A percentile compares a stretch with the other conserved stretches of the same genome.
Conservation (phyloP, 441 rosid species). For the Omphalea diandra region DNA sequence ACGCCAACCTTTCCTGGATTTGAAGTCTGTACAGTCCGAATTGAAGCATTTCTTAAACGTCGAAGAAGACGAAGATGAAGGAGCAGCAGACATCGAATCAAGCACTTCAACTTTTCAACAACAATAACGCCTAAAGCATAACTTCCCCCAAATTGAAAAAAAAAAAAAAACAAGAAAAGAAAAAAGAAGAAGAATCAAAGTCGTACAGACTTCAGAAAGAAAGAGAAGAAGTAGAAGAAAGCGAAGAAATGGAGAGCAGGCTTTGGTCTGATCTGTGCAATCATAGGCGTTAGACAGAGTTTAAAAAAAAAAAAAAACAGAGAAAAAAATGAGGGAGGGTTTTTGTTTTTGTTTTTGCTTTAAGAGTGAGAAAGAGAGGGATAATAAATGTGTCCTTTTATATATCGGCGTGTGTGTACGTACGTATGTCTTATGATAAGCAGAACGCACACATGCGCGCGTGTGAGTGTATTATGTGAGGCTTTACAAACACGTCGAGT, state of each 20-base stretch:
- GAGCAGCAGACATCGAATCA: constrained; percentile 11
- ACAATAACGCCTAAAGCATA: not conserved
- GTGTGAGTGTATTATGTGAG: not conserved
- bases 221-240: not conserved
- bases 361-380: not conserved
- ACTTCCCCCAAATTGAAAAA: too few species aligned
- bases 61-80: constrained; percentile 22
- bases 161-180: too few species aligned
- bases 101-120: not conserved
- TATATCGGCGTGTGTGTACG: not conserved
- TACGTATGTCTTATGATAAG: too few species aligned
- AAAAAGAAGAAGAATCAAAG: not conserved
- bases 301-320: not conserved
- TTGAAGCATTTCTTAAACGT: constrained; percentile 69
- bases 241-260: not conserved
- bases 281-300: constrained; percentile 1
- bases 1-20: constrained; percentile 83
- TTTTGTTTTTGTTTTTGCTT: too few species aligned
- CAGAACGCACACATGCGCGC: not conserved
- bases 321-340: too few species aligned
- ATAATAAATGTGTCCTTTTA: not conserved
- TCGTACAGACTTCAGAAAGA: not conserved
- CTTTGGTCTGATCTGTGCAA: constrained; percentile 23
- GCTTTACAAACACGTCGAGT: not conserved
- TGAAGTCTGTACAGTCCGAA: constrained; percentile 61